Percentiles rank a stretch among this genome's conserved stretches.
Conservation (phyloP, 805 yeast species). For the Saturnispora besseyi region DNA sequence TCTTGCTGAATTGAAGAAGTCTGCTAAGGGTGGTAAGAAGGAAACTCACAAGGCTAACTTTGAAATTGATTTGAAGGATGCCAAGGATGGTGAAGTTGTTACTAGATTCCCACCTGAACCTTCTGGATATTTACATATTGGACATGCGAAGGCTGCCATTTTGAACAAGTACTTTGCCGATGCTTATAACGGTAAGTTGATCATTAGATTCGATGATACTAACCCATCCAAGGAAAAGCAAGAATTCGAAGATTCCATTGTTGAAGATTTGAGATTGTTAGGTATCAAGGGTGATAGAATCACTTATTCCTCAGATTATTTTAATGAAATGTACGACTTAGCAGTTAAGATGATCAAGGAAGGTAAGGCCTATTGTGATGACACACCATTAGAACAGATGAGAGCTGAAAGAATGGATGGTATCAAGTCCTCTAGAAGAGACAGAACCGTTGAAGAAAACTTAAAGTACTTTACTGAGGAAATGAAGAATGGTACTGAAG, state of each 20-base stretch:
- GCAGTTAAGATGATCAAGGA: conserved; percentile 85
- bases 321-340: conserved; percentile 79
- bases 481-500: conserved; percentile 91
- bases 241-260: conserved; percentile 89
- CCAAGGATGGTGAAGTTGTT: conserved; percentile 89
- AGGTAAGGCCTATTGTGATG: conserved; percentile 96
- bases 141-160: conserved; percentile 98
- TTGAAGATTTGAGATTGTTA: conserved; percentile 82
- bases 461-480: conserved; percentile 76
- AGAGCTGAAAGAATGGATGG: conserved; percentile 99
- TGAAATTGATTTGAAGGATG: conserved; percentile 87
- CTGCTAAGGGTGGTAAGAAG: conserved; percentile 65
- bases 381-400: conserved; percentile 90
- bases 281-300: conserved; percentile 88
- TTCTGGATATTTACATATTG: conserved; percentile 97
- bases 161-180: conserved; percentile 95
- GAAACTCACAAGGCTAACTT: conserved; percentile 90
- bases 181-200: conserved; percentile 90
- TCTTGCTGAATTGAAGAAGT: conserved; percentile 63
- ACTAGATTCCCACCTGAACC: conserved; percentile 99
- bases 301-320: conserved; percentile 91
- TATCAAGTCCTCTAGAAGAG: conserved; percentile 84
- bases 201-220: conserved; percentile 96
- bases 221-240: conserved; percentile 94
- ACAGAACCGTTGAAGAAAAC: conserved; percentile 88